A percentile compares a stretch with the other conserved stretches of the same genome.
These are phyloP conservation scores for Rhodotorula sp. DNA, from an alignment of 1,284 basidiomycete genomes.

Conservation along the genomic window DNA sequence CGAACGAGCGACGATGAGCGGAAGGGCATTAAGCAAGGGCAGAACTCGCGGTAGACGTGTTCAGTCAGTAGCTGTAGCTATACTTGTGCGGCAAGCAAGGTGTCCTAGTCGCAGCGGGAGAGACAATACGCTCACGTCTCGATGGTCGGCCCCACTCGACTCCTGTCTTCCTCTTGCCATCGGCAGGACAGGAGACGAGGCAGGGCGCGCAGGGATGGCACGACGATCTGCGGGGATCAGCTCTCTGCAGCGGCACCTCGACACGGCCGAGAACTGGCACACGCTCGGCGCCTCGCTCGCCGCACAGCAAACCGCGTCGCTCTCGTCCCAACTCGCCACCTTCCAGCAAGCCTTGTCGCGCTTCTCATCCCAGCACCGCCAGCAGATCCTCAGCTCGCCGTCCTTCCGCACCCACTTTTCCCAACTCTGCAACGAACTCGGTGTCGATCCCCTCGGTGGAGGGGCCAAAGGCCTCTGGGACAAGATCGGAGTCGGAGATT, in stretches of 20 bases:
- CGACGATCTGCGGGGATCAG: constrained; percentile 18
- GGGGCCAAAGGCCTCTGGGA: constrained; percentile 74
- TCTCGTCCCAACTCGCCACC: constrained; percentile 75
- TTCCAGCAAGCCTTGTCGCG: constrained; percentile 76
- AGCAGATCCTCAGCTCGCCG: constrained; percentile 80
- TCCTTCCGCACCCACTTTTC: constrained; percentile 89
- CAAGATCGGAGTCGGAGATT: constrained; percentile 80
- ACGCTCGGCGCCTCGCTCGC: constrained; percentile 77
- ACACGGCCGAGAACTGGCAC: constrained; percentile 14
- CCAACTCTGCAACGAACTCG: constrained; percentile 91
- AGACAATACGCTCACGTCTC: no score
- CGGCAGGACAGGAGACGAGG: background rate
- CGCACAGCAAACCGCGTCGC: constrained; percentile 68
- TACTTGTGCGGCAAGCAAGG: background rate
- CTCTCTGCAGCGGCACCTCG: constrained; percentile 26
- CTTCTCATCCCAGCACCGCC: constrained; percentile 80
- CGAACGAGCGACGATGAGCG: no score
- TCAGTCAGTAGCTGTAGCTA: no score
- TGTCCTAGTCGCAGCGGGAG: background rate
- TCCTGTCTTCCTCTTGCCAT: no score
- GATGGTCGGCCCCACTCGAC: no score
- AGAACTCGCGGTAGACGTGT: no score
- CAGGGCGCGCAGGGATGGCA: constrained; percentile 3
- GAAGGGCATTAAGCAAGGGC: no score
- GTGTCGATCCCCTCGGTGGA: constrained; percentile 81